phyloP scores from a whole-genome alignment of 2,329 filamentous ascomycete species.

The Hypoxylon sp. region DNA sequence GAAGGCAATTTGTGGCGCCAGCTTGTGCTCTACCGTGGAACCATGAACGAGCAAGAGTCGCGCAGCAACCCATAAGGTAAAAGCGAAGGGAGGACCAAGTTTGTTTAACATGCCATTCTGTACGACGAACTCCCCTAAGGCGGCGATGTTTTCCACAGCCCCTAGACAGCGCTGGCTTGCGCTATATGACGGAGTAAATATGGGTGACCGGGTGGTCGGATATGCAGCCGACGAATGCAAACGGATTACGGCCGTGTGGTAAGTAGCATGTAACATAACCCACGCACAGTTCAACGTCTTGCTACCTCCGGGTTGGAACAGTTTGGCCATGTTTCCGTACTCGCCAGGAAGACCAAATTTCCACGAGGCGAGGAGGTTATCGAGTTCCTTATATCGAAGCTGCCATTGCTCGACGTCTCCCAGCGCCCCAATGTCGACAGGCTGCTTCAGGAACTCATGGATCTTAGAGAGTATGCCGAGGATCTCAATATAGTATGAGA shows the following conservation, averaged over 20 bases:
- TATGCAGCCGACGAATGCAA: constrained; percentile 94
- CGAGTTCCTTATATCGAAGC: constrained; percentile 85
- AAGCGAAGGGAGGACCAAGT: constrained; percentile 91
- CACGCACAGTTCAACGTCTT: constrained; percentile 84
- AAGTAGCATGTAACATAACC: constrained; percentile 93
- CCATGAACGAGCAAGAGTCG: constrained; percentile 90
- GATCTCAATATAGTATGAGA: constrained; percentile 92
- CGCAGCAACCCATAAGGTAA: constrained; percentile 92
- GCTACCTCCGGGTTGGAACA: constrained; percentile 78
- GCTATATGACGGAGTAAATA: constrained; percentile 90
- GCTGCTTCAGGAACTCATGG: constrained; percentile 89
- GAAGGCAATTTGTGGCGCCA: constrained; percentile 83
- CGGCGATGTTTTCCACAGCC: constrained; percentile 86
- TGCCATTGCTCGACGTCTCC: constrained; percentile 93
- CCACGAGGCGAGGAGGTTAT: constrained; percentile 84
- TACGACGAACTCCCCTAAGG: constrained; percentile 83
- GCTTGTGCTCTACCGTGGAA: constrained; percentile 86
- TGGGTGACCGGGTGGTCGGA: constrained; percentile 87
- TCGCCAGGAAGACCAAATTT: constrained; percentile 86
- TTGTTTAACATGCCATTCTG: constrained; percentile 81
- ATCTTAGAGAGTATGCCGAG: constrained; percentile 89
- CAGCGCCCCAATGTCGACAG: constrained; percentile 87
- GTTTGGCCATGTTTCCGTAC: constrained; percentile 85
- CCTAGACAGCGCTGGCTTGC: constrained; percentile 86
- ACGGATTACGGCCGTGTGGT: constrained; percentile 90